Conservation (phyloP, 768 basidiomycete species). For the Suillus cothurnatus region DNA sequence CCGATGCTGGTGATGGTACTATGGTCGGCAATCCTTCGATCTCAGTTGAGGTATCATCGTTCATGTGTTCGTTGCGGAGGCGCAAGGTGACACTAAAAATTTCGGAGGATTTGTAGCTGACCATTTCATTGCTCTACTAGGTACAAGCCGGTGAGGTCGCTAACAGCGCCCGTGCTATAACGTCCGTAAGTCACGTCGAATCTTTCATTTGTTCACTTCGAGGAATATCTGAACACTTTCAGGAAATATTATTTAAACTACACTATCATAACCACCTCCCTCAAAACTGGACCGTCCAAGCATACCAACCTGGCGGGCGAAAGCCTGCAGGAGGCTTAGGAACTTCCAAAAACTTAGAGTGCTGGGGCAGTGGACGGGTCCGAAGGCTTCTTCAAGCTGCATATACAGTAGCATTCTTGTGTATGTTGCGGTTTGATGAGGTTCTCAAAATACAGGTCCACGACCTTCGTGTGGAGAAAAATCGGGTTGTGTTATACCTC, state of each 20-base stretch:
- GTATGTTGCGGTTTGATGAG: too few species aligned
- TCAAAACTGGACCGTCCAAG: conserved; percentile 21
- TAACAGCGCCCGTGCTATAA: conserved; percentile 32
- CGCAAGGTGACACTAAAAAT: conserved; percentile 17
- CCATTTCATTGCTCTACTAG: conserved; percentile 6
- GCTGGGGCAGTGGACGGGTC: not conserved
- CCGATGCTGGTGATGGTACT: conserved; percentile 19
- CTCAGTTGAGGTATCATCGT: conserved; percentile 26
- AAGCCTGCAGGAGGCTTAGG: not conserved
- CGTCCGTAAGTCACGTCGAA: conserved; percentile 12
- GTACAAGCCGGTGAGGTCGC: conserved; percentile 22
- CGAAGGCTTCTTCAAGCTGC: too few species aligned
- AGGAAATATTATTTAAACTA: conserved; percentile 28
- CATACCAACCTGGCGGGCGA: conserved; percentile 16
- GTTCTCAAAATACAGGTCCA: too few species aligned
- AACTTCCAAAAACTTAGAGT: not conserved
- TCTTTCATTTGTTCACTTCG: not conserved
- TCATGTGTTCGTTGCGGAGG: conserved; percentile 30
- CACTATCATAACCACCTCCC: conserved; percentile 28
- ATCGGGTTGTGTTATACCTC: too few species aligned
- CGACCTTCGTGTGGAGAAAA: too few species aligned
- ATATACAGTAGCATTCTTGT: too few species aligned
- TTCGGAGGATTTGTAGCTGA: not conserved
- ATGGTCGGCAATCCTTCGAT: conserved; percentile 34
- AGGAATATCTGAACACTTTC: not conserved